Percentiles rank a stretch among this genome's conserved stretches.
These are phyloP conservation scores for Diversispora eburnea DNA, from an alignment of 192 early-diverging fungal genomes.

Conservation along the genomic window DNA sequence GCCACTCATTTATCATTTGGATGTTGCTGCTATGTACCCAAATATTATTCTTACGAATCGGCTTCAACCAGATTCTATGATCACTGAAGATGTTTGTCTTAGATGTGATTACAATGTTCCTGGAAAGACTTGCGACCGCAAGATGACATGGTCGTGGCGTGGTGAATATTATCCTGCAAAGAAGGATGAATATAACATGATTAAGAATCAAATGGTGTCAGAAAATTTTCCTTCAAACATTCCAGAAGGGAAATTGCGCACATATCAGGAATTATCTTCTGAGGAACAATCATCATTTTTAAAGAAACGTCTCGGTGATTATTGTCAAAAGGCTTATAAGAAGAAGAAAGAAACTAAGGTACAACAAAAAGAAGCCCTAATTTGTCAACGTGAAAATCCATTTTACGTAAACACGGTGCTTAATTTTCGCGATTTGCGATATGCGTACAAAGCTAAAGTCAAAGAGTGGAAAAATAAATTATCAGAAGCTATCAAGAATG, in stretches of 20 bases:
- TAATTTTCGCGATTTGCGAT: slow-evolving; percentile 94
- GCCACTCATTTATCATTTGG: slow-evolving; percentile 95
- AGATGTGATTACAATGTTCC: slow-evolving; percentile 90
- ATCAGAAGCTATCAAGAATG: slow-evolving; percentile 61
- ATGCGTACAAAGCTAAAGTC: slow-evolving; percentile 92
- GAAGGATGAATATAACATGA: slow-evolving; percentile 81
- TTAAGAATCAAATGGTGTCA: slow-evolving; percentile 75
- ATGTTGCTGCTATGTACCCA: slow-evolving; percentile 99
- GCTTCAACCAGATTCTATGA: slow-evolving; percentile 94
- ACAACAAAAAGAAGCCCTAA: slow-evolving; percentile 78
- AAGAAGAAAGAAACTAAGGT: slow-evolving; percentile 78
- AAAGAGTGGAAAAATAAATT: slow-evolving; percentile 89
- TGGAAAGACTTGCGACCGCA: slow-evolving; percentile 84
- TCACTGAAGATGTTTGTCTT: slow-evolving; percentile 83
- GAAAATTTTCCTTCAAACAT: slow-evolving; percentile 74
- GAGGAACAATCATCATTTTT: slow-evolving; percentile 69
- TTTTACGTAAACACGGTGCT: slow-evolving; percentile 98
- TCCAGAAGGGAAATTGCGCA: slow-evolving; percentile 46
- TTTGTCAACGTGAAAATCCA: slow-evolving; percentile 97
- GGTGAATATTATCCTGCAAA: slow-evolving; percentile 94
- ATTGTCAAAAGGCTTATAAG: slow-evolving; percentile 84
- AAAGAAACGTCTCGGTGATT: slow-evolving; percentile 79
- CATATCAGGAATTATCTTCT: slow-evolving; percentile 65
- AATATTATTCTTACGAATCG: slow-evolving; percentile 99
- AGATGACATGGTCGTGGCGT: slow-evolving; percentile 97